These are phyloP conservation scores for Diaporthe velutina DNA, from an alignment of 2,329 filamentous ascomycete genomes.

Conservation along the genomic window DNA sequence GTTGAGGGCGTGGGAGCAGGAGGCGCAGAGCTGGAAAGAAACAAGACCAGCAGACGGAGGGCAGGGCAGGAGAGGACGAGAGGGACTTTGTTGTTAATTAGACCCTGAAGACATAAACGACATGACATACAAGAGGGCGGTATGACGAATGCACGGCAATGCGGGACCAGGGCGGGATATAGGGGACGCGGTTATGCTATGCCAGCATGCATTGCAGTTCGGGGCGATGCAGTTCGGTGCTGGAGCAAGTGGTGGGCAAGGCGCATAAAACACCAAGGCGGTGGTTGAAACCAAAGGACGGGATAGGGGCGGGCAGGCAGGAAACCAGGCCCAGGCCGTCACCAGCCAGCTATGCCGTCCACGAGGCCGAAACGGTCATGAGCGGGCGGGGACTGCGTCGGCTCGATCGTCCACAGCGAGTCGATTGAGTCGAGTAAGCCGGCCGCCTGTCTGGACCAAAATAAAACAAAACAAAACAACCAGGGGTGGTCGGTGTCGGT, in stretches of 20 bases:
- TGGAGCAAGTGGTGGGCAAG: not conserved
- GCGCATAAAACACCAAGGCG: conserved; percentile 26
- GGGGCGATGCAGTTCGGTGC: not conserved
- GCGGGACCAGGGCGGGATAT: conserved; percentile 10
- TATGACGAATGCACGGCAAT: conserved; percentile 30
- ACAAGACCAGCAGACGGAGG: not conserved
- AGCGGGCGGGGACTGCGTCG: conserved; percentile 2
- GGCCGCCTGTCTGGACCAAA: conserved; percentile 25
- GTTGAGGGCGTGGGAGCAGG: not conserved
- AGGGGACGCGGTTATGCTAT: conserved; percentile 21
- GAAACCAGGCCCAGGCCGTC: conserved; percentile 30
- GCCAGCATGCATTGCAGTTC: conserved; percentile 10
- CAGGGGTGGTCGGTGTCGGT: conserved; percentile 11
- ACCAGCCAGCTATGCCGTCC: conserved; percentile 32
- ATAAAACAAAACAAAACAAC: conserved; percentile 29
- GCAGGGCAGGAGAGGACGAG: not conserved
- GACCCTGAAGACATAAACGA: conserved; percentile 3
- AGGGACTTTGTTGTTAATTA: not conserved
- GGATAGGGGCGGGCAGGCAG: conserved; percentile 20
- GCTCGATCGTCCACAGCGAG: conserved; percentile 20
- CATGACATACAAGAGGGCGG: conserved; percentile 26
- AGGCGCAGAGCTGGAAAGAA: conserved; percentile 30
- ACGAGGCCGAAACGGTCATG: conserved; percentile 32
- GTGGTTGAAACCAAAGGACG: conserved; percentile 25
- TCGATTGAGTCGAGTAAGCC: conserved; percentile 26